Conservation (phyloP, 306 rosid genomes). For the Abrus pulchellus region DNA sequence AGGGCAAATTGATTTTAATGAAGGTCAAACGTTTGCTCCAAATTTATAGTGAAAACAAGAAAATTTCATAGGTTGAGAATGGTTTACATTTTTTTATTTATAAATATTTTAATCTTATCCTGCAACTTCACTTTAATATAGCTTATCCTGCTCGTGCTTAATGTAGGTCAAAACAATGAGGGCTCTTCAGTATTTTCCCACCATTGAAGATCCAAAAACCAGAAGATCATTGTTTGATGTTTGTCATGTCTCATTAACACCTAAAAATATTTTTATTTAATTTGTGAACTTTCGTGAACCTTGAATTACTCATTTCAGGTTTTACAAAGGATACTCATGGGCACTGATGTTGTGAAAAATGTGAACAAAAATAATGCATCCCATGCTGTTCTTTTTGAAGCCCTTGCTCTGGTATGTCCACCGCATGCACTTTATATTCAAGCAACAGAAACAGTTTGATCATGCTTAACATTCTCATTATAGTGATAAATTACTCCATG, state of each 20-base stretch:
- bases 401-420: slow-evolving; percentile 78
- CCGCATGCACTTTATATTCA: not conserved
- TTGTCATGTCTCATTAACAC: slow-evolving; percentile 23
- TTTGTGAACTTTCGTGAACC: slow-evolving; percentile 36
- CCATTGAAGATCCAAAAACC: slow-evolving; percentile 81
- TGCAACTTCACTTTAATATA: slow-evolving; percentile 6
- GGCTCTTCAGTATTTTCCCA: slow-evolving; percentile 83
- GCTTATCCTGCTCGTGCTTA: slow-evolving; percentile 35
- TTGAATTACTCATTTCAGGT: slow-evolving; percentile 64
- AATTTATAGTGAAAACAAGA: not conserved
- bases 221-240: slow-evolving; percentile 86
- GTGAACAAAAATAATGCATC: slow-evolving; percentile 88
- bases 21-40: not conserved
- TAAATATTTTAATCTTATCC: slow-evolving; percentile 2
- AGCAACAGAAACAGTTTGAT: not conserved
- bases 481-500: not conserved
- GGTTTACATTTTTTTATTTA: not conserved
- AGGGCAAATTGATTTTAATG: slow-evolving; percentile 8
- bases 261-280: not conserved
- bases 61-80: not conserved
- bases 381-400: slow-evolving; percentile 89
- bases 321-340: slow-evolving; percentile 83
- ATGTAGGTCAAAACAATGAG: slow-evolving; percentile 82
- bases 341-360: slow-evolving; percentile 85
- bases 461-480: not conserved